Conservation (phyloP, 169 alveolate species). For the Cryptosporidium viatorum region DNA sequence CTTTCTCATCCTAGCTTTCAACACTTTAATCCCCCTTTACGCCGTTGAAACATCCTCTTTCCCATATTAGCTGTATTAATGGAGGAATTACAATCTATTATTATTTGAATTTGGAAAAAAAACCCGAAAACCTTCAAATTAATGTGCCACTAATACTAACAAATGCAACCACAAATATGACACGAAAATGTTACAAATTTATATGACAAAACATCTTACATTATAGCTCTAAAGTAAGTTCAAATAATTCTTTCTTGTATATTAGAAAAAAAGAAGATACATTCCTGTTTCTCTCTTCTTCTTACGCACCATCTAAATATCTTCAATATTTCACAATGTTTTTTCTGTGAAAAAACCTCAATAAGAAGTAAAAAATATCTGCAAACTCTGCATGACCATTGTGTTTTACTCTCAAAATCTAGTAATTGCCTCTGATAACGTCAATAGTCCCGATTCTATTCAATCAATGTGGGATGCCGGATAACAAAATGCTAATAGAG, state of each 20-base stretch:
- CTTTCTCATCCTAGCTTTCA: too few species aligned
- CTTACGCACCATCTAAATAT: neutral
- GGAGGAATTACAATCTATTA: too few species aligned
- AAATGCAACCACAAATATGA: neutral
- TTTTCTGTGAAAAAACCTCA: neutral
- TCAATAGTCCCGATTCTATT: too few species aligned
- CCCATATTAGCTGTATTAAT: too few species aligned
- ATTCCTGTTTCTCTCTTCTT: neutral
- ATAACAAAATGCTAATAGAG: too few species aligned
- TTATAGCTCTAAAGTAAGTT: neutral
- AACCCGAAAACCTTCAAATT: neutral
- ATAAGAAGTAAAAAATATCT: neutral
- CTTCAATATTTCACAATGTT: neutral
- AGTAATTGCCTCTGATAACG: neutral
- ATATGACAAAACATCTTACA: too few species aligned
- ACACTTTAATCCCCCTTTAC: too few species aligned
- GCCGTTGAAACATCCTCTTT: too few species aligned
- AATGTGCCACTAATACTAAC: too few species aligned
- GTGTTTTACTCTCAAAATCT: neutral
- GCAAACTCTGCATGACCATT: neutral
- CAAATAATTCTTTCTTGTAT: too few species aligned
- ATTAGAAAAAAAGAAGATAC: neutral
- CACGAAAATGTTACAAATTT: neutral
- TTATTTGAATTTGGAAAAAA: neutral
- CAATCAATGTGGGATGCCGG: neutral